Percentiles rank a stretch among this genome's conserved stretches.
phyloP scores from a whole-genome alignment of 768 basidiomycete genomes.

The Imleria badia region DNA sequence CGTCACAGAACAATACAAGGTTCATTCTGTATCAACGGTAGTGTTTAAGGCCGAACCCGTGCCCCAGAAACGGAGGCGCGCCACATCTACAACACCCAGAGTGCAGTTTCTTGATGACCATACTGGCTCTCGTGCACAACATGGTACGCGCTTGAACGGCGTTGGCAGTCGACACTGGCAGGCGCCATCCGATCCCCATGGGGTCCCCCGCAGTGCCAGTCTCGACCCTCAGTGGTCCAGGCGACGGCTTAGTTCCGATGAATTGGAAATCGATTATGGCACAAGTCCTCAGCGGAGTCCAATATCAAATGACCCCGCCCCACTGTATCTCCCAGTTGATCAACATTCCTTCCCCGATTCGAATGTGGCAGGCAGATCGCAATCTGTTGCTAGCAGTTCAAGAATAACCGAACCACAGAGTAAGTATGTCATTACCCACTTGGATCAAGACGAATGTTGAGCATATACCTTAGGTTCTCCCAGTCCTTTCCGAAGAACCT shows the following conservation, averaged over 20 bases:
- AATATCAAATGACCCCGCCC: conserved; percentile 22
- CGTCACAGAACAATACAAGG: conserved; percentile 71
- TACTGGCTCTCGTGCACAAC: neutral
- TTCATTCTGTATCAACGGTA: conserved; percentile 68
- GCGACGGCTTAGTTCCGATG: conserved; percentile 12
- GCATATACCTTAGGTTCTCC: conserved; percentile 9
- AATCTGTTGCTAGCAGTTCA: conserved; percentile 10
- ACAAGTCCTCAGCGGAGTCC: neutral
- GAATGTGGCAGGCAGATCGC: conserved; percentile 1
- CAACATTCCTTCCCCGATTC: neutral
- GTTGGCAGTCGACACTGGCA: neutral
- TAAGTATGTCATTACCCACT: neutral
- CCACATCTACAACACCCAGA: conserved; percentile 16
- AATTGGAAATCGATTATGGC: neutral
- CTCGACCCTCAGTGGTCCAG: conserved; percentile 5
- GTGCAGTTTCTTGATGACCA: conserved; percentile 12
- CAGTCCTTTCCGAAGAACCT: neutral
- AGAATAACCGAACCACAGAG: conserved; percentile 8
- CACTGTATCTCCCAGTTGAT: conserved; percentile 30
- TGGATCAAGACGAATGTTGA: neutral
- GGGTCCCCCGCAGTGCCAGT: conserved; percentile 9
- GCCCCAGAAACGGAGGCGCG: conserved; percentile 23
- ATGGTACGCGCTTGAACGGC: neutral
- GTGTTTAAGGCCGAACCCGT: conserved; percentile 66
- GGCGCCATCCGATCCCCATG: neutral